These are phyloP conservation scores for Saccharomyces pastorianus DNA, from an alignment of 1,139 yeast genomes.

Conservation along the genomic window DNA sequence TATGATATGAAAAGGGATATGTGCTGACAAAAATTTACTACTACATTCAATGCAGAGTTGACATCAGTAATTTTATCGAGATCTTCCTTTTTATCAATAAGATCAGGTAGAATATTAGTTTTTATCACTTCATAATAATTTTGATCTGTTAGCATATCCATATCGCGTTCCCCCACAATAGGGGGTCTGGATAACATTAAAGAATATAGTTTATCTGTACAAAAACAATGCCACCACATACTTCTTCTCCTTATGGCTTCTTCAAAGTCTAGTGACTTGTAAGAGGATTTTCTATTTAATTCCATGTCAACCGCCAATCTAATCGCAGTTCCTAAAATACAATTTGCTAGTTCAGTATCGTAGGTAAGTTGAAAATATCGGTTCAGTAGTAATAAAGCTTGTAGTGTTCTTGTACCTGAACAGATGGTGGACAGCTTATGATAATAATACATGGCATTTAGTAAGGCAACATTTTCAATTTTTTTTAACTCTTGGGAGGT, in stretches of 20 bases:
- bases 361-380: slow-evolving; percentile 17
- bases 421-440: slow-evolving; percentile 21
- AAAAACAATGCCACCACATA: slow-evolving; percentile 25
- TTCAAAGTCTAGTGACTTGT: slow-evolving; percentile 10
- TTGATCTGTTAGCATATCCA: slow-evolving; percentile 18
- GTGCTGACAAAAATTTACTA: slow-evolving; percentile 15
- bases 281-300: slow-evolving; percentile 15
- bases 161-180: slow-evolving; percentile 17
- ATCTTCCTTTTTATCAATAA: slow-evolving; percentile 8
- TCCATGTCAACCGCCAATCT: slow-evolving; percentile 23
- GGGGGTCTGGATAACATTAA: slow-evolving; percentile 21
- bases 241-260: slow-evolving; percentile 16
- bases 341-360: slow-evolving; percentile 21
- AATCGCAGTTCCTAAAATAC: slow-evolving; percentile 20
- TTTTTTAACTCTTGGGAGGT: slow-evolving; percentile 14
- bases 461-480: slow-evolving; percentile 20
- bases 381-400: slow-evolving; percentile 20
- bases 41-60: slow-evolving; percentile 14
- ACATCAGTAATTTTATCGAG: slow-evolving; percentile 12
- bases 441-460: slow-evolving; percentile 23
- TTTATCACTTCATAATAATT: slow-evolving; percentile 16
- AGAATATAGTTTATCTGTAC: slow-evolving; percentile 20
- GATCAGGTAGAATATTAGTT: slow-evolving; percentile 6
- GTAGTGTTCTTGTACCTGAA: slow-evolving; percentile 20
- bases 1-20: slow-evolving; percentile 21